Conservation (phyloP, 2,329 filamentous ascomycete species). For the Aurifilum marmelostoma region DNA sequence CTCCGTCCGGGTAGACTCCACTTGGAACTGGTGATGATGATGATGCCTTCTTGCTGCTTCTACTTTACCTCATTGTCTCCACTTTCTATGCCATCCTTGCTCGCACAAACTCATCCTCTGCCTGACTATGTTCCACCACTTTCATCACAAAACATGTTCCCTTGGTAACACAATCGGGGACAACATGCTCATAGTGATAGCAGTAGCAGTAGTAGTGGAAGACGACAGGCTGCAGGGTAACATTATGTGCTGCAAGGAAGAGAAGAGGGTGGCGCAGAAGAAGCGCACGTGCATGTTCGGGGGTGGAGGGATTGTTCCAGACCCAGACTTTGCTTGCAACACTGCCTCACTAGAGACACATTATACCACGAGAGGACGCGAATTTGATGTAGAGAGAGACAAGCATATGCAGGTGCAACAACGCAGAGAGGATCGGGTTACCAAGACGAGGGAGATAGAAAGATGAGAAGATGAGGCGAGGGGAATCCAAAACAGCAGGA, state of each 20-base stretch:
- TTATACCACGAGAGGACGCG: not conserved
- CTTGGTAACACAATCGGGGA: not conserved
- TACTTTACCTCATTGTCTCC: conserved; percentile 19
- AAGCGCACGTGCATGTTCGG: not conserved
- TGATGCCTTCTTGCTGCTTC: conserved; percentile 8
- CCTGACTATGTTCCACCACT: not conserved
- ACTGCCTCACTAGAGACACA: conserved; percentile 7
- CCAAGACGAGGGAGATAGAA: not conserved
- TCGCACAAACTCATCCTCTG: not conserved
- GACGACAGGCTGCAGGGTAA: not conserved
- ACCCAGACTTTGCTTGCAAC: conserved; percentile 8
- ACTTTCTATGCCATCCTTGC: conserved; percentile 1
- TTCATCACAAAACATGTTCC: not conserved
- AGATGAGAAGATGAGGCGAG: conserved; percentile 6
- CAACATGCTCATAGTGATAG: not conserved
- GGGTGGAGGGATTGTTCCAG: not conserved
- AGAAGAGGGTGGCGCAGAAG: not conserved
- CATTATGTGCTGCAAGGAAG: not conserved
- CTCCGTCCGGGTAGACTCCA: not conserved
- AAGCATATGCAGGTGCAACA: conserved; percentile 6
- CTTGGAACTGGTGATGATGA: conserved; percentile 1
- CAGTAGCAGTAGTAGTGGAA: not conserved
- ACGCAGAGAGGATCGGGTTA: not conserved
- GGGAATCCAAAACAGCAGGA: conserved; percentile 16
- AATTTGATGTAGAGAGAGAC: not conserved